Evolutionary conservation across 1,284 basidiomycete genomes (phyloP).

Genomic region (Vanrija sp.): DNA sequence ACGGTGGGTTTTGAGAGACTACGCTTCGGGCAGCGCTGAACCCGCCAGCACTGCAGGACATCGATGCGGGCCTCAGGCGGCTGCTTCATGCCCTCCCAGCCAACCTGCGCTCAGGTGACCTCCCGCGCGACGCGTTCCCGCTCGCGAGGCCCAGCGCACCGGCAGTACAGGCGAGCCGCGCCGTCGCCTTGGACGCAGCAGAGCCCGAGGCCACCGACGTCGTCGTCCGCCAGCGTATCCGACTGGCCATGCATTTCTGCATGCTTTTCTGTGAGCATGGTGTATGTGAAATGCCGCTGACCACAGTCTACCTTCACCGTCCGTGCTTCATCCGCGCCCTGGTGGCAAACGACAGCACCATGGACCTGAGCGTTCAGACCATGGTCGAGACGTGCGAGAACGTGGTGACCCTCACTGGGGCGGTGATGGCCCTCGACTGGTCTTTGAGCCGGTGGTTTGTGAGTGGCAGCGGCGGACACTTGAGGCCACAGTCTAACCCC

Average conservation of each 20-base stretch:
- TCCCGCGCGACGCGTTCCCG: conserved; percentile 14
- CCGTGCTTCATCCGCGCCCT: conserved; percentile 19
- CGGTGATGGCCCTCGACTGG: conserved; percentile 10
- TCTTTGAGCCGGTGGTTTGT: conserved; percentile 17
- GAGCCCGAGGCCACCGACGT: not conserved
- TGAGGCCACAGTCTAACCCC: not conserved
- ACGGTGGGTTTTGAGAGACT: not conserved
- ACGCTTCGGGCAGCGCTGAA: not conserved
- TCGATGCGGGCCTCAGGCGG: conserved; percentile 13
- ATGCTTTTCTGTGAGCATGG: conserved; percentile 15
- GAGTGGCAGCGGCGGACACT: not conserved
- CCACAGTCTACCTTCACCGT: conserved; percentile 18
- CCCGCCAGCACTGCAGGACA: conserved; percentile 13
- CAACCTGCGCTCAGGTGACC: conserved; percentile 3
- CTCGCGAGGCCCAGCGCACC: conserved; percentile 10
- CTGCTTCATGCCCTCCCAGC: conserved; percentile 11
- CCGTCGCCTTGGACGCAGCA: too few species aligned
- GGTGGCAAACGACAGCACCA: conserved; percentile 3
- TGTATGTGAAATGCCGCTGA: not conserved
- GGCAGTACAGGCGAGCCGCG: not conserved
- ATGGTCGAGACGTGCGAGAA: conserved; percentile 17
- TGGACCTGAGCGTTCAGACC: conserved; percentile 11
- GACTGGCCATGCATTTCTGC: conserved; percentile 20
- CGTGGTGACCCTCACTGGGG: conserved; percentile 13
- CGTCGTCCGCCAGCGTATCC: conserved; percentile 13